Evolutionary conservation across 2,329 filamentous ascomycete species (phyloP).

Genomic region (Paraphoma sp.): DNA sequence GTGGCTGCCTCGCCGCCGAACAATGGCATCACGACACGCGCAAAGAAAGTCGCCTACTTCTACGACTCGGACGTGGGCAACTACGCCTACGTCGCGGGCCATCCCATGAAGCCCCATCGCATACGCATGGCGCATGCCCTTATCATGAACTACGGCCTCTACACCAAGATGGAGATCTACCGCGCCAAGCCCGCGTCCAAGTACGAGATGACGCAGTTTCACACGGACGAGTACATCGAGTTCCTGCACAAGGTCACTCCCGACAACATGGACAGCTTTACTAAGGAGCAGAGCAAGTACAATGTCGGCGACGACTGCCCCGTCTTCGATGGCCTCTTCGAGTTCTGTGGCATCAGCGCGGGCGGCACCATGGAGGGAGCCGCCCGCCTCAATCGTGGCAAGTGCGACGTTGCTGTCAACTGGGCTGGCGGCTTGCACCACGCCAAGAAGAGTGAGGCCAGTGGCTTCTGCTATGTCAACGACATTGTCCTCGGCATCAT

Average conservation of each 20-base stretch:
- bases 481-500: slow-evolving; percentile 93
- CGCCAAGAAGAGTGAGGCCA: slow-evolving; percentile 91
- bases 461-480: slow-evolving; percentile 98
- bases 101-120: slow-evolving; percentile 71
- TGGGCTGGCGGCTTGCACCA: slow-evolving; percentile 94
- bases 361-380: slow-evolving; percentile 75
- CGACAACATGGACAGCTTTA: slow-evolving; percentile 96
- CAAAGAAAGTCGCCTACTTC: slow-evolving; percentile 93
- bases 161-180: slow-evolving; percentile 77
- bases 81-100: slow-evolving; percentile 87
- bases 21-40: slow-evolving; percentile 33
- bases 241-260: slow-evolving; percentile 88
- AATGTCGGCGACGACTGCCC: slow-evolving; percentile 70
- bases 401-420: slow-evolving; percentile 70
- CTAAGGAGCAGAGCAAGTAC: slow-evolving; percentile 84
- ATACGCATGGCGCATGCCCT: slow-evolving; percentile 71
- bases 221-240: slow-evolving; percentile 76
- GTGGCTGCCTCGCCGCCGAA: slow-evolving; percentile 12
- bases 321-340: slow-evolving; percentile 73
- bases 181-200: slow-evolving; percentile 62
- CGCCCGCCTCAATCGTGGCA: slow-evolving; percentile 70
- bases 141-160: slow-evolving; percentile 76
- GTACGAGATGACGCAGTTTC: slow-evolving; percentile 76
- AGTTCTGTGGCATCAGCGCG: slow-evolving; percentile 74
- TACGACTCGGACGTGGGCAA: slow-evolving; percentile 99